Base-by-base conservation (phyloP, 225 moss, liverwort and hornwort species). In the Lunularia cruciata region DNA sequence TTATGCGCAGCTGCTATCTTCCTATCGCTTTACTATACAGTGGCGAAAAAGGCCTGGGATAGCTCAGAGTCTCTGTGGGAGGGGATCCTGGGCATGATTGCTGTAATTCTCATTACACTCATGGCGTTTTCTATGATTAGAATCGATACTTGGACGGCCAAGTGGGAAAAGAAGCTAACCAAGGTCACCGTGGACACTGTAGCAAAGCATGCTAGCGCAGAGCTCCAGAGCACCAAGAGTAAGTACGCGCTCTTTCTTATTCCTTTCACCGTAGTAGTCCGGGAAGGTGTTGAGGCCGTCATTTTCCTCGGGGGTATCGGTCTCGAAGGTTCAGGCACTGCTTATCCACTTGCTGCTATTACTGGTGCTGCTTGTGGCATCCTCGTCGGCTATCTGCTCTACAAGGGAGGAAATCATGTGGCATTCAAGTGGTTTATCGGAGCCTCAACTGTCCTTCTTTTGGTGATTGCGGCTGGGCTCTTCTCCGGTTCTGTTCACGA, bases 151-250 rank as follows among this genome's bases (percentile, higher is more conserved):
- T 90, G 90, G 90, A 82, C 72, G 67, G 57, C 15, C 2, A 90
- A 90, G 68, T 90, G 87, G 90, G 86, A 90, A 76, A 75, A 73
- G 73, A 90, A 90, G 78, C 82, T 90, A 2, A 84, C 90, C 4
- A 87, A 81, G 57, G 84, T 84, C 12, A 88, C 90, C 0, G 25
- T 39, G 6, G 35, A 74, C 0, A 19, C 75, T 0, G 66, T 82
- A 36, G 48, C 48, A 47, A 48, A 48, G 46, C 70, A 76, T 25
- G 26, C n/a, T 6, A 54, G 46, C 35, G 60, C 36, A 7, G 28
- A 60, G 18, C 32, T 86, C 23, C 83, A 68, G 67, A 78, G 69
- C 73, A 69, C 7, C 27, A 51, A 70, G 31, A 74, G 81, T 56
- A 82, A 84, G 69, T 90, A 86, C 28, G 82, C 87, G 26, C 80